Evolutionary conservation across 1,139 yeast species (phyloP).

Genomic region (Suhomyces panamericanus): DNA sequence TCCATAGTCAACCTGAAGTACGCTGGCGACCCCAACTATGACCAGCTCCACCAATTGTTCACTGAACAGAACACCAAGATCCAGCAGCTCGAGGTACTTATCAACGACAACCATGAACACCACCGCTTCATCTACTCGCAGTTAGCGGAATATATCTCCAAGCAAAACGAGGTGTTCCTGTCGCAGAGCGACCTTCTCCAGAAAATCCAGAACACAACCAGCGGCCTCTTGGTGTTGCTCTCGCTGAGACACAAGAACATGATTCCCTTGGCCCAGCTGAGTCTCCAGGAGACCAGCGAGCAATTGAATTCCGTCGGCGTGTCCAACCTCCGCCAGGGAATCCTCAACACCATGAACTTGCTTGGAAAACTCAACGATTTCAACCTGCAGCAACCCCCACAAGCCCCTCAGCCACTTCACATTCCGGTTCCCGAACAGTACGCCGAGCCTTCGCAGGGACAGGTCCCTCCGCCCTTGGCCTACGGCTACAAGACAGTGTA

Average conservation of each 20-base stretch:
- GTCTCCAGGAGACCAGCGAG: slow-evolving; percentile 21
- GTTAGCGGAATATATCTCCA: slow-evolving; percentile 20
- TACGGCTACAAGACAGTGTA: not conserved
- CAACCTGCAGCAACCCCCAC: slow-evolving; percentile 3
- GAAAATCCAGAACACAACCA: slow-evolving; percentile 21
- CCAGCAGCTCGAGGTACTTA: slow-evolving; percentile 19
- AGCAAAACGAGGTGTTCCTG: slow-evolving; percentile 23
- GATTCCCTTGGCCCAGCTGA: slow-evolving; percentile 21
- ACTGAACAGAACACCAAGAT: slow-evolving; percentile 13
- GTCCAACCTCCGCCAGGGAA: slow-evolving; percentile 19
- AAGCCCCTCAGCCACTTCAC: slow-evolving; percentile 1
- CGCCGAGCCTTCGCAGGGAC: not conserved
- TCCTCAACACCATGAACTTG: slow-evolving; percentile 20
- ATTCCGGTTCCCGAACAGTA: not conserved
- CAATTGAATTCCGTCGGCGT: slow-evolving; percentile 10
- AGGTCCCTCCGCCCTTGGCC: slow-evolving; percentile 1
- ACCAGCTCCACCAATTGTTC: not conserved
- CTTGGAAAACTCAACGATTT: slow-evolving; percentile 17
- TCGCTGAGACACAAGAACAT: slow-evolving; percentile 20
- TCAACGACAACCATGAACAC: slow-evolving; percentile 18
- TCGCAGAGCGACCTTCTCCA: slow-evolving; percentile 24
- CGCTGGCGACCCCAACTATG: slow-evolving; percentile 2
- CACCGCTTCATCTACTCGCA: slow-evolving; percentile 18
- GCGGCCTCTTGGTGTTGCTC: slow-evolving; percentile 23
- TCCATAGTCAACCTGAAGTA: not conserved